Conservation (phyloP, 148 eudicot species). For the Rhododendron griersonianum region DNA sequence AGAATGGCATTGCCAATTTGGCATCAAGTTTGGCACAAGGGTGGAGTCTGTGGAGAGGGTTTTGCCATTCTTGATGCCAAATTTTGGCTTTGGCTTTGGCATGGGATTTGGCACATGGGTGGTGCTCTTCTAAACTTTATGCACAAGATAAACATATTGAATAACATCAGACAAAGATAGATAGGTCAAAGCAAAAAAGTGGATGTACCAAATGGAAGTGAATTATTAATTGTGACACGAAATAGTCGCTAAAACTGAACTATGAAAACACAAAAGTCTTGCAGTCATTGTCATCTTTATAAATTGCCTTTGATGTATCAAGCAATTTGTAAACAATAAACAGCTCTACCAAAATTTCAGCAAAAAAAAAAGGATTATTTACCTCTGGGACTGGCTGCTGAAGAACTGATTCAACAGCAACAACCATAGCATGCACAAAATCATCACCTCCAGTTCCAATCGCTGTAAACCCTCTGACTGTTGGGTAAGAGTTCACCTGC, state of each 20-base stretch:
- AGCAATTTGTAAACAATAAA: not conserved
- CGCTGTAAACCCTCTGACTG: conserved; percentile 87
- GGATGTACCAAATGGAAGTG: not conserved
- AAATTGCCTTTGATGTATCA: not conserved
- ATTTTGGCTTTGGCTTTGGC: not conserved
- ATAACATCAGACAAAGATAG: not conserved
- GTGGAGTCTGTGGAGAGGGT: too few relatives aligned
- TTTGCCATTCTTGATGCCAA: not conserved
- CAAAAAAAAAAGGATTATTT: conserved; percentile 9
- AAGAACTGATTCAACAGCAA: conserved; percentile 92
- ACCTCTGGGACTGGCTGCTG: conserved; percentile 83
- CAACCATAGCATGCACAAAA: conserved; percentile 90
- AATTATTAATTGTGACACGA: not conserved
- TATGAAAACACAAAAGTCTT: not conserved
- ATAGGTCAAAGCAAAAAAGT: not conserved
- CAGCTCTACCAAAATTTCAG: not conserved
- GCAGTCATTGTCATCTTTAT: not conserved
- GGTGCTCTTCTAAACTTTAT: not conserved
- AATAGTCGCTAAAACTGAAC: not conserved
- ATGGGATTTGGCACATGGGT: not conserved
- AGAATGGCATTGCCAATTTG: not conserved
- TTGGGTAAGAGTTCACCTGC: conserved; percentile 88
- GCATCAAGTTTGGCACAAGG: too few relatives aligned
- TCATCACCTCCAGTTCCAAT: conserved; percentile 97
- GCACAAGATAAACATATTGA: not conserved